Evolutionary conservation across 805 yeast genomes (phyloP), one percentile per base, ranked within the genome.

Genomic region (Candida namnaoensis): DNA sequence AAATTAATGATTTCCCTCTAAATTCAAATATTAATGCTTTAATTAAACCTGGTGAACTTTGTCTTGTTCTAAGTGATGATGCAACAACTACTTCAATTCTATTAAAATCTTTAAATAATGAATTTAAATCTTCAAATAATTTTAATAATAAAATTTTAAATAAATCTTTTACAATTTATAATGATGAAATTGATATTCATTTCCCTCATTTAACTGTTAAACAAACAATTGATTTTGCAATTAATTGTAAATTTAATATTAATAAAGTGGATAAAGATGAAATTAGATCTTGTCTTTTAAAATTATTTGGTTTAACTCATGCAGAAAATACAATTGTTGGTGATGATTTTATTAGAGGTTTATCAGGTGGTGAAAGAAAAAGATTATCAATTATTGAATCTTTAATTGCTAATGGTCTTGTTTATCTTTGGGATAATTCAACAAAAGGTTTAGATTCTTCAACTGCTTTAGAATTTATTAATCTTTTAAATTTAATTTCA

Each of bases 141-240:
- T 27, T 27, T 9, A 7, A 27, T 9, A 27, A 27, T 9, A 27
- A 7, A 7, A 27, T 27, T 9, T 27, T 27, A 9, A 27, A 27
- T 9, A 27, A 27, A 9, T 27, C 28, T 7, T 27, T 7, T 9
- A 27, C 28, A 23, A 66, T 75, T 38, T 75, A 75, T 56, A 73
- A 72, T 49, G 77, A 77, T 19, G 79, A 72, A 58, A 60, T 78
- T 44, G 90, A 82, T 57, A 72, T 71, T 46, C 90, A 82, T 57
- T 80, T 82, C 64, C 88, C 90, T 10, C 78, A 78, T 47, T 64
- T 82, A 47, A 81, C 86, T 4, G 88, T 82, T 33, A 74, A 78
- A 40, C 80, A 82, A 56, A 82, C 90, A 10, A 62, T 82, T 42
- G 66, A 69, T 44, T 82, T 82, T 56, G 90, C 88, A 5, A 66